These are phyloP conservation scores for Debaryomyces castellii DNA, from an alignment of 805 yeast species.

Conservation along the genomic window DNA sequence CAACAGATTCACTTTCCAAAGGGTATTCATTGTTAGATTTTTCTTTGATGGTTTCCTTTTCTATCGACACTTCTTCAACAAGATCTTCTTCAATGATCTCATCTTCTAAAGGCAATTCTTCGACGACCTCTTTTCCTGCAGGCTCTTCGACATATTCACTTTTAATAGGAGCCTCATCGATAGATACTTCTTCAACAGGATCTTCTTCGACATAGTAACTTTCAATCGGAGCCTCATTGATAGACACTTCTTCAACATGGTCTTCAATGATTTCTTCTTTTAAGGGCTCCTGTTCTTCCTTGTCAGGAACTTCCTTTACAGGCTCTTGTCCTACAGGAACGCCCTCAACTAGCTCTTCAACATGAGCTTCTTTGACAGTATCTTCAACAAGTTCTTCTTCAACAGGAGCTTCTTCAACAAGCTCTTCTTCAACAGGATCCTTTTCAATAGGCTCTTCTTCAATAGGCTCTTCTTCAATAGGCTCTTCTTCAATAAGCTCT, in stretches of 20 bases:
- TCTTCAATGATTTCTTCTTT: neutral
- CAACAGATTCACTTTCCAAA: neutral
- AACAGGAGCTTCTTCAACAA: constrained; percentile 5
- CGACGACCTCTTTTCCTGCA: neutral
- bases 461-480: neutral
- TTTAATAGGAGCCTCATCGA: neutral
- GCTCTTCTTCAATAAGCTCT: neutral
- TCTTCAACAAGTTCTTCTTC: constrained; percentile 8
- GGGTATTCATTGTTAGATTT: neutral
- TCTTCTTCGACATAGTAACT: constrained; percentile 2
- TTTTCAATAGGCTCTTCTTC: neutral
- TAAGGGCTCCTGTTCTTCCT: no score
- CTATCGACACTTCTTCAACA: no score
- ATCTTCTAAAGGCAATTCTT: neutral
- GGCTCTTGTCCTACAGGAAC: no score
- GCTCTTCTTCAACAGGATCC: constrained; percentile 4
- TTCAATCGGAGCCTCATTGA: no score
- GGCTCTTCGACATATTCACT: neutral
- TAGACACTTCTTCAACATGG: neutral
- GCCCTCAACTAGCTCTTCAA: no score
- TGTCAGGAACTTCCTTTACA: no score
- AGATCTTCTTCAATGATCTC: no score
- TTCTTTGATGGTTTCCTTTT: constrained; percentile 1
- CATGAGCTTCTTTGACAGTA: neutral
- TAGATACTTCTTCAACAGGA: neutral